phyloP scores from a whole-genome alignment of 2,329 filamentous ascomycete species.

The Arachnopeziza araneosa region DNA sequence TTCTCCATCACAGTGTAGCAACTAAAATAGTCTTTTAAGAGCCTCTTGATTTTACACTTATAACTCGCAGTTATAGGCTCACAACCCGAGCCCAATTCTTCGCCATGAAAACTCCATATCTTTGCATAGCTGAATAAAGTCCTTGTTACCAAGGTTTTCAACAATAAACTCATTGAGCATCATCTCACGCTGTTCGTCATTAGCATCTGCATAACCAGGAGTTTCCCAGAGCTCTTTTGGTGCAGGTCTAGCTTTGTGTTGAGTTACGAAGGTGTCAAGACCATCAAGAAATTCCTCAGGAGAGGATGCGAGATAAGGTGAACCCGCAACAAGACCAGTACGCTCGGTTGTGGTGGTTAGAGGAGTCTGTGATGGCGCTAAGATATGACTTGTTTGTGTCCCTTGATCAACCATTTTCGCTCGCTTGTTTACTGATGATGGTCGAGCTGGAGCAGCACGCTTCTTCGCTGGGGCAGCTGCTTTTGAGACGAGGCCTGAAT shows the following conservation, averaged over 20 bases:
- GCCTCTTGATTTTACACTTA: not conserved
- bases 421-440: constrained; percentile 17
- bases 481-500: not conserved
- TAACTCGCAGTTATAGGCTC: not conserved
- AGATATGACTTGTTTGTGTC: constrained; percentile 24
- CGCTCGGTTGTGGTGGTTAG: not conserved
- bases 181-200: constrained; percentile 35
- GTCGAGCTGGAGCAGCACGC: constrained; percentile 4
- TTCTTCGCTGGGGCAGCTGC: constrained; percentile 1
- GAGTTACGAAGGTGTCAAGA: constrained; percentile 21
- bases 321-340: not conserved
- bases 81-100: constrained; percentile 39
- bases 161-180: constrained; percentile 45
- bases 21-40: not conserved
- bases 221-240: constrained; percentile 24
- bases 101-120: constrained; percentile 46
- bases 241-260: constrained; percentile 18
- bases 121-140: constrained; percentile 45
- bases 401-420: constrained; percentile 25
- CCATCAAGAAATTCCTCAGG: constrained; percentile 16
- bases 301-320: constrained; percentile 8
- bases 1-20: not conserved
- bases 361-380: not conserved
- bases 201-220: constrained; percentile 21
- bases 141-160: constrained; percentile 41